Conservation (phyloP, 2,329 filamentous ascomycete genomes). For the Curvularia eragrostidis region DNA sequence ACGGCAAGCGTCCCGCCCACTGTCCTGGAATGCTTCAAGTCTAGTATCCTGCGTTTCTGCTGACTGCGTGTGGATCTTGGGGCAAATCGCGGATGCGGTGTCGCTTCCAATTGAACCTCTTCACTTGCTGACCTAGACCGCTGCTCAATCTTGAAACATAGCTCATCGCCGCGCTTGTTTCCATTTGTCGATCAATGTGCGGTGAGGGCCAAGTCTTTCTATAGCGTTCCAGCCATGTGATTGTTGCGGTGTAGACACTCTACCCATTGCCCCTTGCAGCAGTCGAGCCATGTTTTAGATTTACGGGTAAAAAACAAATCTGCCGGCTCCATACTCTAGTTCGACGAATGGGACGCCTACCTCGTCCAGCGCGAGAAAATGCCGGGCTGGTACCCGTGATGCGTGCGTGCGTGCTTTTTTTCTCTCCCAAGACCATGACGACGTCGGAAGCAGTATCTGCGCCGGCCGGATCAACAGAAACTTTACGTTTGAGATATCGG, state of each 20-base stretch:
- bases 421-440: constrained; percentile 12
- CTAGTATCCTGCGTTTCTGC: constrained; percentile 13
- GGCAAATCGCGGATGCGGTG: constrained; percentile 34
- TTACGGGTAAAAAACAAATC: constrained; percentile 16
- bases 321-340: constrained; percentile 19
- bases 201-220: constrained; percentile 23
- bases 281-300: constrained; percentile 29
- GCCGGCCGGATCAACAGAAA: constrained; percentile 6
- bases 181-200: constrained; percentile 30
- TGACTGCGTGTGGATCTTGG: constrained; percentile 23
- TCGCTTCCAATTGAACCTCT: constrained; percentile 31
- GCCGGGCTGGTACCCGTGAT: neutral
- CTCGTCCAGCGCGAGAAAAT: neutral
- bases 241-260: constrained; percentile 15
- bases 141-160: constrained; percentile 19
- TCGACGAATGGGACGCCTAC: neutral
- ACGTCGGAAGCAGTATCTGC: neutral
- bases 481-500: constrained; percentile 1
- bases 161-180: constrained; percentile 24
- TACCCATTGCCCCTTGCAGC: constrained; percentile 21
- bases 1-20: constrained; percentile 25
- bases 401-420: neutral
- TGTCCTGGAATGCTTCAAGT: constrained; percentile 12
- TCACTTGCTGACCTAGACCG: constrained; percentile 25
- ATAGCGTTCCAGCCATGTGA: constrained; percentile 25